Conservation (phyloP, 306 rosid genomes). For the Corylus heterophylla region DNA sequence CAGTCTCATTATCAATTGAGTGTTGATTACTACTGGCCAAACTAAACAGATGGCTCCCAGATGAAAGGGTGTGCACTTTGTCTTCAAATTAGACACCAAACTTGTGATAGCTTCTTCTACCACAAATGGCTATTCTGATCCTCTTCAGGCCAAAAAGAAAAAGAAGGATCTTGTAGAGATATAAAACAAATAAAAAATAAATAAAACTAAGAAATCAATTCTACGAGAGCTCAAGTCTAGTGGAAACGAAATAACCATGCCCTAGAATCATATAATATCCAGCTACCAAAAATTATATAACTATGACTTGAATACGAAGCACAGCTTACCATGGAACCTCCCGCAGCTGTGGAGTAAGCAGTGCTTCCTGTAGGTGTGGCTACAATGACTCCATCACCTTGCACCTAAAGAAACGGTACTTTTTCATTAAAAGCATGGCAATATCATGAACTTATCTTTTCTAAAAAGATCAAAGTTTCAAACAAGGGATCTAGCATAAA, state of each 20-base stretch:
- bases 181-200: background rate
- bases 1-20: background rate
- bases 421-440: constrained; percentile 20
- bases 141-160: background rate
- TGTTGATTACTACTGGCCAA: too few species aligned
- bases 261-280: background rate
- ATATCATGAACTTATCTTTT: constrained; percentile 21
- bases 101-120: background rate
- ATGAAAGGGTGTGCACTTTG: background rate
- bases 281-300: background rate
- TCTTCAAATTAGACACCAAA: too few species aligned
- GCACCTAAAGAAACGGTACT: constrained; percentile 59
- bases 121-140: background rate
- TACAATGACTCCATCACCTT: constrained; percentile 96
- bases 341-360: constrained; percentile 98
- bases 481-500: constrained; percentile 21
- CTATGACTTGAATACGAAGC: background rate
- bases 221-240: background rate
- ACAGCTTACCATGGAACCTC: constrained; percentile 89
- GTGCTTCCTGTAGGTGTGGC: constrained; percentile 99
- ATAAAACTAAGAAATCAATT: background rate
- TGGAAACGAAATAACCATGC: background rate
- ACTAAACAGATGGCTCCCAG: background rate
- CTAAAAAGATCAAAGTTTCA: constrained; percentile 8
- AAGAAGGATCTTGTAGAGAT: background rate